Evolutionary conservation across 2,329 filamentous ascomycete species (phyloP), one percentile per base, ranked within the genome.

Genomic region (Graphilbum sp.): DNA sequence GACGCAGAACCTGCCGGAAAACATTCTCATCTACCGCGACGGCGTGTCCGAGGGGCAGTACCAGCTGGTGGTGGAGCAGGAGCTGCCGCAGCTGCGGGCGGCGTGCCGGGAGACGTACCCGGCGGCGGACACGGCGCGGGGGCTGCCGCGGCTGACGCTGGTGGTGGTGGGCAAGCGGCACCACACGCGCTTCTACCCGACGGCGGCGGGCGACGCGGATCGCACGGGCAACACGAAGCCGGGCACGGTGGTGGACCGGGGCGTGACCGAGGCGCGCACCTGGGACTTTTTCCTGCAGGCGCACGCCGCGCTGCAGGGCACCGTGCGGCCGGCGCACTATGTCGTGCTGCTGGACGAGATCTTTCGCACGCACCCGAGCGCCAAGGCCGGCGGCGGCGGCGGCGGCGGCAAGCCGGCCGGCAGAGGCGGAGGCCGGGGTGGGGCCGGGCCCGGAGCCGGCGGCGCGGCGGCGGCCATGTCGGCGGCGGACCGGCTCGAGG

Each of bases 21-120:
- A 85, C 49, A 79, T 94, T 32, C 59, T 95, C 44, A 71, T 94
- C 34, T 95, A 84, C 60, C 78, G 87, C 20, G 87, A 94, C 48
- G 87, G 87, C 27, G 84, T 95, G 0, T 90, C 83, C 0, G 87
- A 94, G 49, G 77, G 84, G 0, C 85, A 94, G 47, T 94, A 87
- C 54, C 50, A 64, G 0, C 61, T 68, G 18, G 78, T 93, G 0
- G 58, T 90, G 0, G 58, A 71, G 0, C 43, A 68, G 1, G 87
- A 95, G 54, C 63, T 92, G 30, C 73, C 74, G 0, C 52, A 58
- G 2, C 75, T 88, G 39, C 64, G 75, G 5, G 56, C 63, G 8
- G 84, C 84, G 0, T 88, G 88, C 85, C 52, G 58, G 5, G 66
- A 62, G 2, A 31, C 42, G 12, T 45, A 45, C 34, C 10, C 39